Evolutionary conservation across 768 basidiomycete species (phyloP).

Genomic region (Amanita molliuscula): DNA sequence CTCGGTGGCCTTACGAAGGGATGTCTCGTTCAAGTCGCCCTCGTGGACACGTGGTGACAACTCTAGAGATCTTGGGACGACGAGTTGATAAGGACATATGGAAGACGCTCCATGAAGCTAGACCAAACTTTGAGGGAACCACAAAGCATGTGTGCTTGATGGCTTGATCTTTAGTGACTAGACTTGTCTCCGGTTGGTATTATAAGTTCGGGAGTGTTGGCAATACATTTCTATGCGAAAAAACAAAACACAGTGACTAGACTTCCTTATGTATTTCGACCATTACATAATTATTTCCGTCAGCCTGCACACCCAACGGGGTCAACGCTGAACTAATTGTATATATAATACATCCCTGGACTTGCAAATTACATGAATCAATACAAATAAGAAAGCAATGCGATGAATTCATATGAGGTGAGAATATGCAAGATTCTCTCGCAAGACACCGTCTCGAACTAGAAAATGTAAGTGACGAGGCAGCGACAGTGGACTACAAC

Average conservation of each 20-base stretch:
- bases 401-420: constrained; percentile 33
- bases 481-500: background rate
- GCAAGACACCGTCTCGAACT: constrained; percentile 57
- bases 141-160: too few relatives aligned
- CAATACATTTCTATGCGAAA: too few relatives aligned
- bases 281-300: too few relatives aligned
- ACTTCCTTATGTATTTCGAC: too few relatives aligned
- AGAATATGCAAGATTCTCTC: constrained; percentile 43
- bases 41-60: background rate
- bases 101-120: background rate
- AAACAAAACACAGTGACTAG: too few relatives aligned
- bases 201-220: too few relatives aligned
- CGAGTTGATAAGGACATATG: background rate
- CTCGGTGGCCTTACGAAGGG: background rate
- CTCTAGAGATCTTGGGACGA: background rate
- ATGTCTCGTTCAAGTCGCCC: background rate
- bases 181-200: too few relatives aligned
- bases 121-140: too few relatives aligned
- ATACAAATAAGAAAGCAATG: background rate
- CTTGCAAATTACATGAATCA: background rate
- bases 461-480: constrained; percentile 1
- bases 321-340: background rate
- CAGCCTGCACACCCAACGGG: background rate
- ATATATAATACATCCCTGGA: background rate
- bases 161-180: too few relatives aligned